Percentiles rank a stretch among this genome's conserved stretches.
phyloP scores from a whole-genome alignment of 371 early-diverging fungal genomes.

The Spraguea lophii region DNA sequence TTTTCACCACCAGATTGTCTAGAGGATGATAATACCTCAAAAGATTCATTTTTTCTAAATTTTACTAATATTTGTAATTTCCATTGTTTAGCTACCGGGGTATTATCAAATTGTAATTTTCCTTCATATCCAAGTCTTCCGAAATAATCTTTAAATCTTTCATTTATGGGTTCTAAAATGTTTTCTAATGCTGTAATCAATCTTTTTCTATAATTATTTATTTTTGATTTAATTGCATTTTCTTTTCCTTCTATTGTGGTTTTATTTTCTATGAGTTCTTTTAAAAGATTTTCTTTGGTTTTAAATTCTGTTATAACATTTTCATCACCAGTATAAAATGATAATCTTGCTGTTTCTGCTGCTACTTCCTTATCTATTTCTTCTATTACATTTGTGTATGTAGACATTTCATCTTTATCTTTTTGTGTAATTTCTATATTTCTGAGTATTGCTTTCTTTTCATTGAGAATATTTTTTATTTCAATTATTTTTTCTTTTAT shows the following conservation, averaged over 20 bases:
- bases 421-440: neutral
- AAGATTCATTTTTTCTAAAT: constrained; percentile 56
- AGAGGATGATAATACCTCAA: constrained; percentile 63
- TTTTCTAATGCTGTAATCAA: neutral
- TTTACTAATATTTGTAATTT: constrained; percentile 61
- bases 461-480: constrained; percentile 8
- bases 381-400: constrained; percentile 16
- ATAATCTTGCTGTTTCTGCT: constrained; percentile 7
- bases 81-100: constrained; percentile 71
- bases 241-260: neutral
- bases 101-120: constrained; percentile 37
- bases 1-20: constrained; percentile 80
- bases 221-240: neutral
- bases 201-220: neutral
- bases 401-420: neutral
- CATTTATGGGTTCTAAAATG: constrained; percentile 2
- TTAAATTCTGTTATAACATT: constrained; percentile 10
- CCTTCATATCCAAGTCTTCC: constrained; percentile 22
- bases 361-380: constrained; percentile 18
- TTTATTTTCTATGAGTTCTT: constrained; percentile 2
- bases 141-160: constrained; percentile 23
- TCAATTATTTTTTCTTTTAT: constrained; percentile 8
- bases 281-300: constrained; percentile 9
- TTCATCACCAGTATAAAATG: constrained; percentile 18
- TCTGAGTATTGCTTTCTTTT: neutral